A percentile compares a stretch with the other conserved stretches of the same genome.
Conservation (phyloP, 2,329 filamentous ascomycete species). For the Trichoderma sp. region DNA sequence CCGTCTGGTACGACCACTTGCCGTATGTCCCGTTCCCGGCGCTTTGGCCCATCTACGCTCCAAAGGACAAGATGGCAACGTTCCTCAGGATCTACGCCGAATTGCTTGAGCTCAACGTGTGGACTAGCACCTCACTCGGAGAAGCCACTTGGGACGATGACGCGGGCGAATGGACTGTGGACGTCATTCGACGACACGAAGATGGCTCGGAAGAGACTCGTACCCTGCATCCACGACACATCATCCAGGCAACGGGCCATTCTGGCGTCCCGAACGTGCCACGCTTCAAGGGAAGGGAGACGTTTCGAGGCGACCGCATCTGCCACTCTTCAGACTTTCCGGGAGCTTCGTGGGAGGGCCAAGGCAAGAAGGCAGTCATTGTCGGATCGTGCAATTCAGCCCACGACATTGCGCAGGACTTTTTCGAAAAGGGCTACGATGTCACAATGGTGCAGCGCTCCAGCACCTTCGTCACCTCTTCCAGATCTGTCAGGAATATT, state of each 20-base stretch:
- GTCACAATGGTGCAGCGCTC: slow-evolving; percentile 72
- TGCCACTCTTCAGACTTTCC: slow-evolving; percentile 65
- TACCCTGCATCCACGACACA: slow-evolving; percentile 61
- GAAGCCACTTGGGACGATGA: slow-evolving; percentile 54
- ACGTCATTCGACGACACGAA: slow-evolving; percentile 53
- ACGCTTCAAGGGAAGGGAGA: slow-evolving; percentile 56
- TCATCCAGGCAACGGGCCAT: slow-evolving; percentile 69
- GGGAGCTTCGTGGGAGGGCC: slow-evolving; percentile 51
- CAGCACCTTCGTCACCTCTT: slow-evolving; percentile 65
- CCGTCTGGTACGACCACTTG: slow-evolving; percentile 63
- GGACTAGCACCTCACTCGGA: slow-evolving; percentile 57
- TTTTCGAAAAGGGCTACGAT: slow-evolving; percentile 64
- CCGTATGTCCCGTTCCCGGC: slow-evolving; percentile 66
- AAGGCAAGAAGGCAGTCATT: slow-evolving; percentile 64
- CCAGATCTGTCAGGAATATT: slow-evolving; percentile 55
- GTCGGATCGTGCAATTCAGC: slow-evolving; percentile 70
- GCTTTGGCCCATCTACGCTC: slow-evolving; percentile 70
- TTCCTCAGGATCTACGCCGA: slow-evolving; percentile 68
- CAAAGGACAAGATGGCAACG: slow-evolving; percentile 70
- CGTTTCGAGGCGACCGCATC: slow-evolving; percentile 61
- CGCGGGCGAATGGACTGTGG: slow-evolving; percentile 57
- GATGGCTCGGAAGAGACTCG: slow-evolving; percentile 53
- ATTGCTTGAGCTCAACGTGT: slow-evolving; percentile 69
- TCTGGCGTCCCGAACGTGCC: slow-evolving; percentile 67
- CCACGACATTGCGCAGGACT: slow-evolving; percentile 71